These are phyloP conservation scores for Triticum urartu DNA, from an alignment of 176 grass and related monocot species.

Conservation along the genomic window DNA sequence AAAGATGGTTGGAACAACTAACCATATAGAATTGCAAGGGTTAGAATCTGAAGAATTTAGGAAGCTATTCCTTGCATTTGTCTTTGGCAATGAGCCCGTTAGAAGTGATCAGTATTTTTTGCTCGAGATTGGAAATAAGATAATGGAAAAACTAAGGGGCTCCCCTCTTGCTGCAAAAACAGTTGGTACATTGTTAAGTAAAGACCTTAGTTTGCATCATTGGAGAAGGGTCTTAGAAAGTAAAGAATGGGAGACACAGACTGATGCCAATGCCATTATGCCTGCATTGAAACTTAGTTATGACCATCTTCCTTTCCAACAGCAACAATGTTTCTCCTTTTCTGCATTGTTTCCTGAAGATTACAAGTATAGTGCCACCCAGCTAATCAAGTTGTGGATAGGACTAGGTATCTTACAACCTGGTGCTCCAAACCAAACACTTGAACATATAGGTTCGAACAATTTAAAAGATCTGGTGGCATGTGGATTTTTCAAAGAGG, in stretches of 20 bases:
- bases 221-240: too few species aligned
- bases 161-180: too few species aligned
- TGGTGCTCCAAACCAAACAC: neutral
- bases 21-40: neutral
- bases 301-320: neutral
- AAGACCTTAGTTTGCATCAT: too few species aligned
- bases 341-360: neutral
- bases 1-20: neutral
- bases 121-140: too few species aligned
- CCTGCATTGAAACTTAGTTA: neutral
- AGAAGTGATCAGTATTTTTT: neutral
- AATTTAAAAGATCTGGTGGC: too few species aligned
- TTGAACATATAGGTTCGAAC: rapidly evolving
- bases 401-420: neutral
- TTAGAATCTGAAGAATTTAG: neutral
- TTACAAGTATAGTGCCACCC: neutral
- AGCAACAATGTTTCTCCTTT: neutral
- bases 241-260: too few species aligned
- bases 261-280: too few species aligned
- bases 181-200: too few species aligned
- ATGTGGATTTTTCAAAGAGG: neutral
- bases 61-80: neutral
- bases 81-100: neutral
- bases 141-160: too few species aligned
- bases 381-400: neutral